Evolutionary conservation across 257 asterid species (phyloP).

Genomic region (Lycium ferocissimum): DNA sequence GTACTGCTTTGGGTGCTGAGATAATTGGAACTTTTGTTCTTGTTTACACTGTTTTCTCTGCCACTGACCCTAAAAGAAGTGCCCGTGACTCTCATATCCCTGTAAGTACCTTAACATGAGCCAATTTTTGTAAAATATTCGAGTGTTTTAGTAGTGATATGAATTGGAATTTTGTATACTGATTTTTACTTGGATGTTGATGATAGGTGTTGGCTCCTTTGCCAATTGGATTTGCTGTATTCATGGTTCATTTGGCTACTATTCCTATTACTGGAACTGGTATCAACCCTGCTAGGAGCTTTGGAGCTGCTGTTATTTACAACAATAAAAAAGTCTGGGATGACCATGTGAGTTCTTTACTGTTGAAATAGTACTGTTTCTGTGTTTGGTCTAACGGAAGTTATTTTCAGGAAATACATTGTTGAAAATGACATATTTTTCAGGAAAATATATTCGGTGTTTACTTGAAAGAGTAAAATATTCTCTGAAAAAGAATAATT

Average conservation of each 20-base stretch:
- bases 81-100: constrained; percentile 99
- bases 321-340: constrained; percentile 74
- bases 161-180: neutral
- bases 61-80: constrained; percentile 92
- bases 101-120: constrained; percentile 41
- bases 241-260: constrained; percentile 97
- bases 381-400: too few relatives aligned
- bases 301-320: constrained; percentile 93
- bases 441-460: too few relatives aligned
- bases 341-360: constrained; percentile 62
- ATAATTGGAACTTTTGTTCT: constrained; percentile 82
- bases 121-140: too few relatives aligned
- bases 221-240: constrained; percentile 94
- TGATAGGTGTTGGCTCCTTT: constrained; percentile 89
- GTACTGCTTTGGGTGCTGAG: constrained; percentile 93
- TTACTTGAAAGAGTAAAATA: too few relatives aligned
- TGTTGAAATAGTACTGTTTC: neutral
- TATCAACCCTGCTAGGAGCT: constrained; percentile 93
- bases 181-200: neutral
- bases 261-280: constrained; percentile 96
- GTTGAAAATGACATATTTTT: too few relatives aligned
- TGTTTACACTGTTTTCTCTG: constrained; percentile 93
- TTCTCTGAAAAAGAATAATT: too few relatives aligned
- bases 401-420: too few relatives aligned
- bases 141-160: neutral